Base-by-base conservation (phyloP, 495 filamentous ascomycete species). In the Penicillium parvum region DNA sequence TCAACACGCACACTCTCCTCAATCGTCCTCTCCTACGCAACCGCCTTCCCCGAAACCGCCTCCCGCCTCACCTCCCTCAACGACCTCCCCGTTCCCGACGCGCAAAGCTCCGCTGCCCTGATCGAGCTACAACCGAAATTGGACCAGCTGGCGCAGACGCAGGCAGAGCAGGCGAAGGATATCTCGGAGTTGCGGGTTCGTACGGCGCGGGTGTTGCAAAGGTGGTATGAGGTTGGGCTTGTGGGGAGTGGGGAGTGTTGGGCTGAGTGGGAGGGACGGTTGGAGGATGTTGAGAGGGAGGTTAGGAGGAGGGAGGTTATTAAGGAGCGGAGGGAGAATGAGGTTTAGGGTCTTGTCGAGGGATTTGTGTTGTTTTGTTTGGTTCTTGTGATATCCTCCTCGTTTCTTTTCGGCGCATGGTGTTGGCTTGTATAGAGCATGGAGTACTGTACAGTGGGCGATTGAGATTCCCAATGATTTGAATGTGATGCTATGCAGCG, bases 191-290 rank as follows among this genome's bases (percentile, higher is more conserved):
- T 98, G 44, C 62, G 89, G 34, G 70, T 73, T n/a, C 72, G 85
- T 14, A 94, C 79, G 43, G 90, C 89, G 42, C 60, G 62, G 17
- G 65, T 82, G n/a, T 59, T 96, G 41, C 77, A 88, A 61, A 63
- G 76, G 12, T 96, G 90, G 88, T 91, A 94, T 66, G 81, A 90
- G 53, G 63, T 81, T 17, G 75, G 81, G 9, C 68, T 91, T 38
- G 60, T 95, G 27, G 74, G 77, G 10, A 78, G 76, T 50, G 82
- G 84, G 0, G 78, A 84, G 47, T 82, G 74, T 41, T 86, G 88
- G 73, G 82, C 82, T 8, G 84, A 86, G 27, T 82, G 82, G 53
- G 86, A 95, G 64, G 76, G 75, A 4, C 62, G 85, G 47, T 50
- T 92, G 19, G 76, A 77, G 58, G 74, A 71, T 43, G 75, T 84